Evolutionary conservation across 2,329 filamentous ascomycete genomes (phyloP).

Genomic region (Diplodia mutila): DNA sequence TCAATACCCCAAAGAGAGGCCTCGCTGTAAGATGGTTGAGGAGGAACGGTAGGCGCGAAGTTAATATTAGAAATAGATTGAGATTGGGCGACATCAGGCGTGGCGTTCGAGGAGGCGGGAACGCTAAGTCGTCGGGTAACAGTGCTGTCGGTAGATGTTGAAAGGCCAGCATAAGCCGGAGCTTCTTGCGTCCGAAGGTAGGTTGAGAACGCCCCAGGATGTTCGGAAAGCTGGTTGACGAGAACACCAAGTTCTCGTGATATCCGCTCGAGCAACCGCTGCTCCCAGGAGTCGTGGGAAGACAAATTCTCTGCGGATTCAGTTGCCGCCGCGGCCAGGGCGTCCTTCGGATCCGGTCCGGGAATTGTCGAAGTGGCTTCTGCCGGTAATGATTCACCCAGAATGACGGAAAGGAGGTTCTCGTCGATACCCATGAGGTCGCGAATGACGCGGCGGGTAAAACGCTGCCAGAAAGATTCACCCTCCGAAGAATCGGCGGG

Average conservation of each 20-base stretch:
- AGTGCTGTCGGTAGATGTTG: slow-evolving; percentile 30
- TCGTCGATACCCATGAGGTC: slow-evolving; percentile 93
- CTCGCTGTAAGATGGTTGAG: slow-evolving; percentile 46
- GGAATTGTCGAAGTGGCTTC: slow-evolving; percentile 34
- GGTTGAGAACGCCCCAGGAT: slow-evolving; percentile 86
- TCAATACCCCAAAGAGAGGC: slow-evolving; percentile 69
- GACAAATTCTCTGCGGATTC: slow-evolving; percentile 32
- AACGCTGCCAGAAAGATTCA: slow-evolving; percentile 75
- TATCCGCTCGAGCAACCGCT: slow-evolving; percentile 79
- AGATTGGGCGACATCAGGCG: slow-evolving; percentile 29
- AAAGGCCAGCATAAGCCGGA: slow-evolving; percentile 77
- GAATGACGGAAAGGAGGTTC: slow-evolving; percentile 77
- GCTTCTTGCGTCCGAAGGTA: slow-evolving; percentile 65
- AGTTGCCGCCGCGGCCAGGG: slow-evolving; percentile 37
- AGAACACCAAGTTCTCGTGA: slow-evolving; percentile 84
- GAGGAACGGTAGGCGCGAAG: slow-evolving; percentile 54
- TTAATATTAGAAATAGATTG: slow-evolving; percentile 41
- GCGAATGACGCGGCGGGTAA: slow-evolving; percentile 83
- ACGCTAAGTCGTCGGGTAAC: slow-evolving; percentile 25
- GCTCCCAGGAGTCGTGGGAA: slow-evolving; percentile 64
- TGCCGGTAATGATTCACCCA: slow-evolving; percentile 75
- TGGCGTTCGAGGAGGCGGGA: slow-evolving; percentile 29
- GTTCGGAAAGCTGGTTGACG: slow-evolving; percentile 80
- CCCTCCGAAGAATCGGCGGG: slow-evolving; percentile 52
- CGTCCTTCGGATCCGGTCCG: slow-evolving; percentile 25